phyloP scores from a whole-genome alignment of 306 rosid genomes.

The Crataegus laevigata region DNA sequence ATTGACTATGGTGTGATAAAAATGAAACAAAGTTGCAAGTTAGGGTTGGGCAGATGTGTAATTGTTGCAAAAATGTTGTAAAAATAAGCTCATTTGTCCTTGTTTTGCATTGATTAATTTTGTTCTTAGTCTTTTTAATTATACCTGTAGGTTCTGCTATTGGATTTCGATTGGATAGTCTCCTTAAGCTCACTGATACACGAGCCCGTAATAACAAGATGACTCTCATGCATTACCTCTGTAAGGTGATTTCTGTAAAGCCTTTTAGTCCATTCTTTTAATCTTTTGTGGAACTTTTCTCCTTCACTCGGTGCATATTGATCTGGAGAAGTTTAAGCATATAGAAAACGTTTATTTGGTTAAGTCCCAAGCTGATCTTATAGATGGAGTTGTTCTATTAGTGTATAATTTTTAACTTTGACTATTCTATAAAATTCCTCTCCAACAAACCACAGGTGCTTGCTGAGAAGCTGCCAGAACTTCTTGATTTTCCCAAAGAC shows the following conservation, averaged over 20 bases:
- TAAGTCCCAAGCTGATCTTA: not conserved
- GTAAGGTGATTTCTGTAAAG: conserved; percentile 61
- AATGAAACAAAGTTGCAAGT: not conserved
- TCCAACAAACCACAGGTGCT: conserved; percentile 57
- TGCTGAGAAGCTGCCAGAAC: conserved; percentile 84
- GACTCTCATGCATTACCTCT: conserved; percentile 99
- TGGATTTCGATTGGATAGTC: conserved; percentile 97
- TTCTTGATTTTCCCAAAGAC: conserved; percentile 72
- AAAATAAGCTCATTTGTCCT: not conserved
- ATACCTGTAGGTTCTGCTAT: conserved; percentile 76
- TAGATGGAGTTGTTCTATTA: not conserved
- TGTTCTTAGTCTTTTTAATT: not conserved
- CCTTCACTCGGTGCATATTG: not conserved
- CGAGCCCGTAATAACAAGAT: conserved; percentile 84
- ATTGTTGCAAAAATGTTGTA: not conserved
- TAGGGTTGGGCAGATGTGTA: not conserved
- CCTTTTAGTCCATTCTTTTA: not conserved
- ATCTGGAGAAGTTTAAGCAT: not conserved
- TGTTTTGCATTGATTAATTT: not conserved
- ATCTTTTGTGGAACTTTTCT: not conserved
- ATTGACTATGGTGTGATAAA: not conserved
- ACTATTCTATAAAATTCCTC: not conserved
- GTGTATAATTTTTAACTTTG: not conserved
- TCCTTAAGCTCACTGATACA: conserved; percentile 89
- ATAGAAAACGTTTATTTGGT: not conserved